Evolutionary conservation across 2,329 filamentous ascomycete genomes (phyloP), one percentile per base, ranked within the genome.

Genomic region (Hypoxylon sp.): DNA sequence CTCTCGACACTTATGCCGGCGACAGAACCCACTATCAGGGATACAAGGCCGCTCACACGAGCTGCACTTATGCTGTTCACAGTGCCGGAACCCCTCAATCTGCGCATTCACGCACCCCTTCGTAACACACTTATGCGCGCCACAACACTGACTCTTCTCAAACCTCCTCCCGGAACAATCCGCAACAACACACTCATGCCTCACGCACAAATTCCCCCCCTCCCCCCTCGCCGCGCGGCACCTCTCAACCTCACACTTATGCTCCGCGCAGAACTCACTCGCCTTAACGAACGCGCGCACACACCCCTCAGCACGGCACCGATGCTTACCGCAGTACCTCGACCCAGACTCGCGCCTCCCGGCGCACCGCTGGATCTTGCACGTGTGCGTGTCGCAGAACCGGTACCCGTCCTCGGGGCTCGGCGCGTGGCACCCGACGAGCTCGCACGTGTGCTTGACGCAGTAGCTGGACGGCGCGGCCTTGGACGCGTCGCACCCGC

Each of bases 71-170:
- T 71, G 70, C 17, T 3, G 10, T 5, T 33, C 52, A 44, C 70
- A 71, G 26, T 71, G 64, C 1, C 63, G 37, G 46, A 61, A 71
- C 2, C 55, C 64, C 1, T 55, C 54, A 3, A 59, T 35, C 33
- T 61, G 69, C 39, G 46, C 13, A 2, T 67, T 59, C 9, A 22
- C 35, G 22, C 70, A 71, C 44, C 61, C 70, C 37, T 64, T 59
- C 13, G 58, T 65, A n/a, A 63, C 67, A 42, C 70, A 71, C 55
- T 71, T 71, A 26, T 71, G 70, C 33, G 63, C 58, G 8, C 57
- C 57, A 44, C 70, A 71, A 47, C 63, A 71, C 48, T 24, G 39
- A 26, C 65, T 68, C 42, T 50, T 61, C n/a, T 66, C 65, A 14
- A 64, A 50, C 24, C 65, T 37, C 6, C 65, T 33, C 17, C 24